These are phyloP conservation scores for Rutstroemia sp. DNA, from an alignment of 2,329 filamentous ascomycete species.

Conservation along the genomic window DNA sequence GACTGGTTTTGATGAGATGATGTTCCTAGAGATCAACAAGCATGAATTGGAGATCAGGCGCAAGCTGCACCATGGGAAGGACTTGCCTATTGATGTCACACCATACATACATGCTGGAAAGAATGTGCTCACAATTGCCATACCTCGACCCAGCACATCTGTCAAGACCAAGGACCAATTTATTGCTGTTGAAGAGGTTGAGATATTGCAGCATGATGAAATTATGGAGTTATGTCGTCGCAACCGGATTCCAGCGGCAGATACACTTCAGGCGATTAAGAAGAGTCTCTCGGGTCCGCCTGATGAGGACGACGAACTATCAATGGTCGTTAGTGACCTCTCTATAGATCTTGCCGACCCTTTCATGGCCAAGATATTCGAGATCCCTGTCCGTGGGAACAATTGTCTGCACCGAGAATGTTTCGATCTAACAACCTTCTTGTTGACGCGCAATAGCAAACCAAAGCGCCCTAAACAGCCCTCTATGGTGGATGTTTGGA, in stretches of 20 bases:
- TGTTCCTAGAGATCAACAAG: conserved; percentile 64
- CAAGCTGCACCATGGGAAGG: conserved; percentile 66
- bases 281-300: conserved; percentile 35
- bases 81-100: conserved; percentile 71
- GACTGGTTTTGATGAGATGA: conserved; percentile 61
- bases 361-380: conserved; percentile 57
- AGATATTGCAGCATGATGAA: conserved; percentile 41
- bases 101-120: conserved; percentile 27
- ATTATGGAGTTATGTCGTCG: conserved; percentile 35
- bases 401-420: conserved; percentile 75
- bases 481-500: conserved; percentile 64
- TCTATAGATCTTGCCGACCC: conserved; percentile 60
- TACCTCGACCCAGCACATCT: conserved; percentile 26
- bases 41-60: conserved; percentile 46
- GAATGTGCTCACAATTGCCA: conserved; percentile 20
- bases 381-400: conserved; percentile 62
- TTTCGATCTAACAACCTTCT: conserved; percentile 81
- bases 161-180: conserved; percentile 40
- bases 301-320: conserved; percentile 47
- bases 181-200: conserved; percentile 64
- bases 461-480: conserved; percentile 43
- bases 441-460: conserved; percentile 51
- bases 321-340: conserved; percentile 49
- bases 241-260: conserved; percentile 35
- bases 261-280: conserved; percentile 52